Conservation (phyloP, 441 rosid genomes). For the Macaranga tanarius region DNA sequence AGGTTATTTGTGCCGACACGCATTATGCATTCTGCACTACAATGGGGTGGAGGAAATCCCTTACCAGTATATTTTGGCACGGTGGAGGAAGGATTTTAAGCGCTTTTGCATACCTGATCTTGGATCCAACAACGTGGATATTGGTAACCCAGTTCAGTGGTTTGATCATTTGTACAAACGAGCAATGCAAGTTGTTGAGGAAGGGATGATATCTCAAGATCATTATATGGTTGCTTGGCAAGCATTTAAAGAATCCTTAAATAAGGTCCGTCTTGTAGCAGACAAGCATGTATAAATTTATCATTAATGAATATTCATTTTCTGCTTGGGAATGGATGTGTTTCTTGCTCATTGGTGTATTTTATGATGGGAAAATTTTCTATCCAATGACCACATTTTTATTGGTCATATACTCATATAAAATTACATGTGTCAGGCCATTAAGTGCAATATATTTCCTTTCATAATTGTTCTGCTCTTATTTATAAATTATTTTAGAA, state of each 20-base stretch:
- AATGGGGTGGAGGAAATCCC: constrained; percentile 72
- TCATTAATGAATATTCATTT: constrained; percentile 2
- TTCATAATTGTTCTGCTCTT: no score
- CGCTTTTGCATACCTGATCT: constrained; percentile 53
- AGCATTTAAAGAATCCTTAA: constrained; percentile 72
- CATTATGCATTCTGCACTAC: constrained; percentile 48
- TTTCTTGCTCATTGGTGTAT: no score
- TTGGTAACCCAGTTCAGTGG: constrained; percentile 70
- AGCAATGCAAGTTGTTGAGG: constrained; percentile 77
- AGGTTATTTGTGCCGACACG: constrained; percentile 75
- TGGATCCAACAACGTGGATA: constrained; percentile 54
- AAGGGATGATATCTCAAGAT: constrained; percentile 75
- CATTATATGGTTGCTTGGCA: constrained; percentile 77
- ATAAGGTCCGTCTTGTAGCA: constrained; percentile 63
- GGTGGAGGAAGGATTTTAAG: constrained; percentile 84
- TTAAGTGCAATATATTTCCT: no score
- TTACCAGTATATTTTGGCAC: constrained; percentile 54
- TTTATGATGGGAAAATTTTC: no score
- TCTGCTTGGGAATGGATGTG: not conserved
- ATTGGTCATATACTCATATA: no score
- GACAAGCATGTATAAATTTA: constrained; percentile 46
- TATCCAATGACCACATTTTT: no score
- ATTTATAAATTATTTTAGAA: no score
- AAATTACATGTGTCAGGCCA: no score
- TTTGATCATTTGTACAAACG: constrained; percentile 77